These are phyloP conservation scores for Tilletia indica DNA, from an alignment of 1,284 basidiomycete genomes.

Conservation along the genomic window DNA sequence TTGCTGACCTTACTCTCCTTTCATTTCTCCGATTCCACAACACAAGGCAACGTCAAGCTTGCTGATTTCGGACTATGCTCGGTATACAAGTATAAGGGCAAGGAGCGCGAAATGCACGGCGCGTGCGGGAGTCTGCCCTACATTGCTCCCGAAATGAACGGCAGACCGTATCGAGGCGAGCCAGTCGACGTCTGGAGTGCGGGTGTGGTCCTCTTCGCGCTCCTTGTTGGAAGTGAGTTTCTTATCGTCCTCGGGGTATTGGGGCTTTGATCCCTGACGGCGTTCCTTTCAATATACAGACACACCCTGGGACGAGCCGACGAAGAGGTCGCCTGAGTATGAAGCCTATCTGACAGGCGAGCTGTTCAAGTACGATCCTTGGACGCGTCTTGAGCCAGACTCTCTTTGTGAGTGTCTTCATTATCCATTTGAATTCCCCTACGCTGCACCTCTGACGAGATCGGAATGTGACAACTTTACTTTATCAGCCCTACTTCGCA, in stretches of 20 bases:
- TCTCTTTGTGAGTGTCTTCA: conserved; percentile 57
- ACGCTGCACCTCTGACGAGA: no score
- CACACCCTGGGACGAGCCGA: conserved; percentile 97
- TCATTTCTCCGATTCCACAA: not conserved
- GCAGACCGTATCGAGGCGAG: conserved; percentile 75
- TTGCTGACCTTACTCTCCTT: no score
- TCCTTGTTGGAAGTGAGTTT: conserved; percentile 82
- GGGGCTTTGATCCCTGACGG: not conserved
- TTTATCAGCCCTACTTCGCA: conserved; percentile 25
- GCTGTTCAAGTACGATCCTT: conserved; percentile 71
- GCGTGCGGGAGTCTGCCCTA: conserved; percentile 89
- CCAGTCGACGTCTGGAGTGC: conserved; percentile 92
- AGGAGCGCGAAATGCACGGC: conserved; percentile 61
- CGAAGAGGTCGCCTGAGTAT: conserved; percentile 74
- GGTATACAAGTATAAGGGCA: conserved; percentile 85
- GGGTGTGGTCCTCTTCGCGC: conserved; percentile 91
- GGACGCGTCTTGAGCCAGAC: conserved; percentile 69
- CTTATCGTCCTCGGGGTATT: not conserved
- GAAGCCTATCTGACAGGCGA: conserved; percentile 71
- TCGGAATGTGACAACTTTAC: conserved; percentile 21
- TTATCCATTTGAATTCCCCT: no score
- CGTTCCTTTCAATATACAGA: conserved; percentile 61
- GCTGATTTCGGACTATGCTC: conserved; percentile 93
- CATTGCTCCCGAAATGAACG: conserved; percentile 74
- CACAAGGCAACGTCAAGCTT: conserved; percentile 68